Percentiles rank a stretch among this genome's conserved stretches.
These are phyloP conservation scores for Apiotrichum domesticum DNA, from an alignment of 1,284 basidiomycete genomes.

Conservation along the genomic window DNA sequence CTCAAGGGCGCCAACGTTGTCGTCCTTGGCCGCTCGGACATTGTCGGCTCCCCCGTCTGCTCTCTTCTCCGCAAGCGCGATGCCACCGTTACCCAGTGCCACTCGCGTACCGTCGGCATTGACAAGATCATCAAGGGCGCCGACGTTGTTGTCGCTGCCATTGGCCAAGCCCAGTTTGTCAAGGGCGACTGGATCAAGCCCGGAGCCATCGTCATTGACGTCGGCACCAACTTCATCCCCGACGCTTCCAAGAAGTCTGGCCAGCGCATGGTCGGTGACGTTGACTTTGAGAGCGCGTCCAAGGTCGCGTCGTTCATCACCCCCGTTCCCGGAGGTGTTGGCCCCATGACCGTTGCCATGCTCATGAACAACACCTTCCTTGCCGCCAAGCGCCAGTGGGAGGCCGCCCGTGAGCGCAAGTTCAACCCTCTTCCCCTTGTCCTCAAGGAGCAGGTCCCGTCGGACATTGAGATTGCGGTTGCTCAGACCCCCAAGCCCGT, in stretches of 20 bases:
- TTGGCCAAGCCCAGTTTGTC: constrained; percentile 84
- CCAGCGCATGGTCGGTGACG: constrained; percentile 92
- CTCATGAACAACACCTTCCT: constrained; percentile 92
- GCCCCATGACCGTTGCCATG: constrained; percentile 98
- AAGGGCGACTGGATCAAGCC: constrained; percentile 94
- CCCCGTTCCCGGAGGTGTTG: constrained; percentile 96
- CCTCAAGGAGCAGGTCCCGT: constrained; percentile 76
- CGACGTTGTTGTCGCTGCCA: constrained; percentile 89
- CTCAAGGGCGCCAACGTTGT: constrained; percentile 76
- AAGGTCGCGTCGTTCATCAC: constrained; percentile 83
- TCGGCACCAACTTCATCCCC: constrained; percentile 94
- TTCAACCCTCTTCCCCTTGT: constrained; percentile 74
- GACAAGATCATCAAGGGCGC: constrained; percentile 73
- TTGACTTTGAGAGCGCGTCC: constrained; percentile 74
- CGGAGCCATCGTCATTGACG: constrained; percentile 89
- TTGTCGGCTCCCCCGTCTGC: constrained; percentile 92
- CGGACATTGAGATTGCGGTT: constrained; percentile 94
- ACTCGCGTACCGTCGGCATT: constrained; percentile 80
- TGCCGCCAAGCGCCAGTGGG: constrained; percentile 76
- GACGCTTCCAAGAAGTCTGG: constrained; percentile 90
- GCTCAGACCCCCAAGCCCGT: constrained; percentile 91
- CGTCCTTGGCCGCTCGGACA: constrained; percentile 94
- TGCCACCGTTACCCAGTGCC: constrained; percentile 97
- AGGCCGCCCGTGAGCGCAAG: constrained; percentile 57
- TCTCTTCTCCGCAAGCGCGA: constrained; percentile 83